These are phyloP conservation scores for Toxoplasma gondii DNA, from an alignment of 169 alveolate genomes.

Conservation along the genomic window DNA sequence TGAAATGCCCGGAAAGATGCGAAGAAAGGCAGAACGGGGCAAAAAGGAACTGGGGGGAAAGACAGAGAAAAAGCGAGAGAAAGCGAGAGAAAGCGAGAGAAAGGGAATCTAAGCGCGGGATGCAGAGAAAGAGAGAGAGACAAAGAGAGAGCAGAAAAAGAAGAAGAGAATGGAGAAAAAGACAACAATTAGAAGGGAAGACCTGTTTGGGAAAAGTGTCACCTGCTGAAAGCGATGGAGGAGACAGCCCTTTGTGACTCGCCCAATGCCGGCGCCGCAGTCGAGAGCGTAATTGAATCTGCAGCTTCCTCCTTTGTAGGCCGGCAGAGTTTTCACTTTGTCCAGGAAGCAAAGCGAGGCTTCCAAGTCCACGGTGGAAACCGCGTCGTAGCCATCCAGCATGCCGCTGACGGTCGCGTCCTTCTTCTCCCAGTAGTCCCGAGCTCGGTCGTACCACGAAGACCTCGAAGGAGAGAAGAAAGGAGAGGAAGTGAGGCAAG, in stretches of 20 bases:
- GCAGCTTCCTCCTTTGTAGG: constrained; percentile 6
- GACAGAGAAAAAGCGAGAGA: too few relatives aligned
- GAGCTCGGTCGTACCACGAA: neutral
- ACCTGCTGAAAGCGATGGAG: constrained; percentile 72
- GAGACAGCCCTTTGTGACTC: constrained; percentile 78
- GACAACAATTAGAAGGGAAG: too few relatives aligned
- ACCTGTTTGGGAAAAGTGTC: neutral
- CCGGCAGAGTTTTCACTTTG: constrained; percentile 4
- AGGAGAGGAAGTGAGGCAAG: neutral
- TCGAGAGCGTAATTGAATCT: constrained; percentile 72
- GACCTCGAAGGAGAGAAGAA: neutral
- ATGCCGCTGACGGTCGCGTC: neutral
- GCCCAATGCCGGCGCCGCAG: constrained; percentile 86
- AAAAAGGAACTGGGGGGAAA: too few relatives aligned
- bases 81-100: too few relatives aligned
- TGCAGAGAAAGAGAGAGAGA: too few relatives aligned
- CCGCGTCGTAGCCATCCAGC: constrained; percentile 40
- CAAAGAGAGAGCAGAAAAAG: neutral
- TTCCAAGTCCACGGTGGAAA: neutral
- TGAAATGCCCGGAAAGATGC: neutral
- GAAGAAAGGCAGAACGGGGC: neutral
- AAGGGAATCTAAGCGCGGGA: too few relatives aligned
- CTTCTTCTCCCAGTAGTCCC: neutral
- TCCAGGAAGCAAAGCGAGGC: constrained; percentile 23
- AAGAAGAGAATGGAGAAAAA: neutral